phyloP scores from a whole-genome alignment of 2,329 filamentous ascomycete genomes.

The Neofusicoccum sp. region DNA sequence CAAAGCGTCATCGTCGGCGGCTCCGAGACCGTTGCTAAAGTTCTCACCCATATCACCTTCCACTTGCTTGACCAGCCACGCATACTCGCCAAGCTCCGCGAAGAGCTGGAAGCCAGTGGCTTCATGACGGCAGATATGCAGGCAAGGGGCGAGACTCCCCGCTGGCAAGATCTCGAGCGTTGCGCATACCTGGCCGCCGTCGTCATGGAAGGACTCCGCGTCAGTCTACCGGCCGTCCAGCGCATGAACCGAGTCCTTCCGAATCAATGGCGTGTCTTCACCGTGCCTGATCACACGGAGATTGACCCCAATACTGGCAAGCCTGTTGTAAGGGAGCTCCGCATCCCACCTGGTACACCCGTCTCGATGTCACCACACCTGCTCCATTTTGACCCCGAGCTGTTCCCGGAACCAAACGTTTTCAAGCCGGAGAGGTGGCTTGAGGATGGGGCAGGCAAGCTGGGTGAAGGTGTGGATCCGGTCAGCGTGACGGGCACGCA shows the following conservation, averaged over 20 bases:
- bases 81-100: not conserved
- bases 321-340: not conserved
- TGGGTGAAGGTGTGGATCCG: not conserved
- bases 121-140: constrained; percentile 16
- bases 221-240: constrained; percentile 6
- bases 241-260: constrained; percentile 17
- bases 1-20: constrained; percentile 16
- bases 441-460: constrained; percentile 44
- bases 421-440: constrained; percentile 48
- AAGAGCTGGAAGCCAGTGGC: constrained; percentile 24
- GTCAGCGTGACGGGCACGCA: not conserved
- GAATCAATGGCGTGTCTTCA: not conserved
- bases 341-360: constrained; percentile 19
- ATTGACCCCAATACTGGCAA: not conserved
- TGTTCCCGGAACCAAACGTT: constrained; percentile 17
- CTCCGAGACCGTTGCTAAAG: constrained; percentile 8
- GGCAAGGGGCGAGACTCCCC: not conserved
- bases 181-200: constrained; percentile 1
- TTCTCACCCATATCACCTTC: constrained; percentile 14
- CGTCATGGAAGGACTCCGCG: constrained; percentile 4
- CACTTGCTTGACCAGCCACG: constrained; percentile 18
- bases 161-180: constrained; percentile 17
- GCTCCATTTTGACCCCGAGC: constrained; percentile 32
- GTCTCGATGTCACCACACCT: constrained; percentile 21
- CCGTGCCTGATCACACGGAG: not conserved